Evolutionary conservation across 1,139 yeast genomes (phyloP).

Genomic region (Eremothecium coryli): DNA sequence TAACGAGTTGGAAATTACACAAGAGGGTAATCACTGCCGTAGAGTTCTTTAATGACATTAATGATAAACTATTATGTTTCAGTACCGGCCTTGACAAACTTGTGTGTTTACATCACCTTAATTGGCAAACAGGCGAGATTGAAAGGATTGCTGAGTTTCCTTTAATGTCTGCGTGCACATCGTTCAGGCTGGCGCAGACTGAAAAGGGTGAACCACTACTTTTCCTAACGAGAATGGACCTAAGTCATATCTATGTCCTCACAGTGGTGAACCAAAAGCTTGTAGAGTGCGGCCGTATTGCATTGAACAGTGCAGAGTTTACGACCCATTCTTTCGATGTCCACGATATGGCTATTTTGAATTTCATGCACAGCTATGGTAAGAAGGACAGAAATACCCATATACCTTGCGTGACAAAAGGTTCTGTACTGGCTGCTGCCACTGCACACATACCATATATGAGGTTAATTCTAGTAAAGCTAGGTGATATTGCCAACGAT

Average conservation of each 20-base stretch:
- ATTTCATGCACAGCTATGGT: constrained; percentile 8
- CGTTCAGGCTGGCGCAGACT: constrained; percentile 34
- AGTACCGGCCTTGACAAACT: constrained; percentile 51
- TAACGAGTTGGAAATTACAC: constrained; percentile 30
- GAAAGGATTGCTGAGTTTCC: constrained; percentile 32
- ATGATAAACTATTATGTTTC: constrained; percentile 32
- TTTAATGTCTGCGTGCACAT: constrained; percentile 41
- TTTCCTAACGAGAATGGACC: constrained; percentile 51
- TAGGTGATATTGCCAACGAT: constrained; percentile 30
- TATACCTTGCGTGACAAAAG: constrained; percentile 13
- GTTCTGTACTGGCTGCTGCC: constrained; percentile 42
- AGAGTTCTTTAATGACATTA: constrained; percentile 20
- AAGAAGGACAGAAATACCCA: constrained; percentile 9
- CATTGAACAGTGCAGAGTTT: constrained; percentile 69
- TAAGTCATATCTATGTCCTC: constrained; percentile 43
- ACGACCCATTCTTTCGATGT: constrained; percentile 61
- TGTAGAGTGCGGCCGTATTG: constrained; percentile 39
- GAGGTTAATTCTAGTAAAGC: constrained; percentile 47
- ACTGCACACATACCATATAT: constrained; percentile 73
- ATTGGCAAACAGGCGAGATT: constrained; percentile 15
- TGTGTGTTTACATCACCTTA: constrained; percentile 36
- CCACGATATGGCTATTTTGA: constrained; percentile 35
- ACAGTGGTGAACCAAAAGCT: constrained; percentile 22
- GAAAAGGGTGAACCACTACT: constrained; percentile 32
- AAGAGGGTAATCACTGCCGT: constrained; percentile 37